Conservation (phyloP, 2,329 filamentous ascomycete species). For the Ophiostoma himal-ulmi region DNA sequence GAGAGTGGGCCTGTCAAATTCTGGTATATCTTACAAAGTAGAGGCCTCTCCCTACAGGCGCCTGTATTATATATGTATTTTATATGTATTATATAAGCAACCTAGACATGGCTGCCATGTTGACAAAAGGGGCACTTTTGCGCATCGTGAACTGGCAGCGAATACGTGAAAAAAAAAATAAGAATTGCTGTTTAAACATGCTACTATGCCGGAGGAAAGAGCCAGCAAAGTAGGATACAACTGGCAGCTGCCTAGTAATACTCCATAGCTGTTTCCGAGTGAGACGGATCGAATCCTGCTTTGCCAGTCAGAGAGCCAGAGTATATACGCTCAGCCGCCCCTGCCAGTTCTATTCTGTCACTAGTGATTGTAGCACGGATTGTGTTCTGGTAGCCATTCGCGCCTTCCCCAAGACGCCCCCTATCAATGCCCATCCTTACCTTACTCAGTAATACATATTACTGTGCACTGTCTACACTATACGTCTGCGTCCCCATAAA, state of each 20-base stretch:
- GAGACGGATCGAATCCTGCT: not conserved
- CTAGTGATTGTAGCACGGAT: too few species aligned
- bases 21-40: not conserved
- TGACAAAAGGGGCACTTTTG: not conserved
- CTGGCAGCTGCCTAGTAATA: not conserved
- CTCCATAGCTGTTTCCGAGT: not conserved
- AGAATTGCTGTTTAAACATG: not conserved
- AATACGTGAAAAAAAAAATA: not conserved
- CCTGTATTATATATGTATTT: not conserved
- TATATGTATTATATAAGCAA: not conserved
- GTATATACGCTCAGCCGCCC: too few species aligned
- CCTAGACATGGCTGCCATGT: not conserved
- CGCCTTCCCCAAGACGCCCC: not conserved
- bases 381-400: not conserved
- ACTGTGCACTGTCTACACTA: not conserved
- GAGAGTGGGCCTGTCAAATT: conserved; percentile 3
- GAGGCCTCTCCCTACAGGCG: not conserved
- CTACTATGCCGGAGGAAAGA: not conserved
- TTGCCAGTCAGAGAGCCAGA: too few species aligned
- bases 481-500: not conserved
- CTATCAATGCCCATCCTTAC: not conserved
- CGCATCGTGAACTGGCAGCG: not conserved
- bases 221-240: not conserved
- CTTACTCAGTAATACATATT: too few species aligned
- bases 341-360: not conserved